Base-by-base conservation (phyloP, 2,329 filamentous ascomycete species). In the Byssothecium circinans region DNA sequence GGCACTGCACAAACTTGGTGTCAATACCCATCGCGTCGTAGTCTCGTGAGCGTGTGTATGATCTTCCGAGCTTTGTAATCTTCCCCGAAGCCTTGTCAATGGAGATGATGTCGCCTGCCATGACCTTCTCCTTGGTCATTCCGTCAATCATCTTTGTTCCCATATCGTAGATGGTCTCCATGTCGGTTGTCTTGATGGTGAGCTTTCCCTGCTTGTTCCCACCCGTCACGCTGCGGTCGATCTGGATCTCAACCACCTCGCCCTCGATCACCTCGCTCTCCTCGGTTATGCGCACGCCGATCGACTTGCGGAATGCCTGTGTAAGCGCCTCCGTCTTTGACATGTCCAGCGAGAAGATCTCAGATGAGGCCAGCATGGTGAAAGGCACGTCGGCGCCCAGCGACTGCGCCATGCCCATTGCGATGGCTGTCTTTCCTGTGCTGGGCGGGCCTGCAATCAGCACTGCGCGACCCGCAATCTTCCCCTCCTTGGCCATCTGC, bases 121-220 rank as follows among this genome's bases (percentile, higher is more conserved):
- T 96, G 57, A 99, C 90, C 64, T 95, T 92, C 78, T 99, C 94
- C 75, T 97, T 97, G 59, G 91, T 96, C 91, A 99, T 96, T 57
- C 91, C 91, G 69, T 99, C 94, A 59, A 99, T 99, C 94, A 99
- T 97, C 77, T 97, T 97, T 59, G 88, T 92, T 57, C 94, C 94
- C 91, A 99, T 96, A 67, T 99, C 94, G 76, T 97, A 99, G 58
- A 99, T 89, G 11, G 94, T 96, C 75, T 99, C 94, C 94, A 99
- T 99, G 72, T 99, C 94, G 49, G 92, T 97, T 10, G 94, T 99
- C 78, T 99, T 99, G 78, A 99, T 96, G 17, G 94, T 99, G 56
- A 99, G 85, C 75, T 99, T 99, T 66, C 94, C 94, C 79, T 96
- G 92, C 80, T 97, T 99, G 66, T 94, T 95, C 59, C 88, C 89